phyloP scores from a whole-genome alignment of 2,329 filamentous ascomycete species.

The Fusarium coffeatum region DNA sequence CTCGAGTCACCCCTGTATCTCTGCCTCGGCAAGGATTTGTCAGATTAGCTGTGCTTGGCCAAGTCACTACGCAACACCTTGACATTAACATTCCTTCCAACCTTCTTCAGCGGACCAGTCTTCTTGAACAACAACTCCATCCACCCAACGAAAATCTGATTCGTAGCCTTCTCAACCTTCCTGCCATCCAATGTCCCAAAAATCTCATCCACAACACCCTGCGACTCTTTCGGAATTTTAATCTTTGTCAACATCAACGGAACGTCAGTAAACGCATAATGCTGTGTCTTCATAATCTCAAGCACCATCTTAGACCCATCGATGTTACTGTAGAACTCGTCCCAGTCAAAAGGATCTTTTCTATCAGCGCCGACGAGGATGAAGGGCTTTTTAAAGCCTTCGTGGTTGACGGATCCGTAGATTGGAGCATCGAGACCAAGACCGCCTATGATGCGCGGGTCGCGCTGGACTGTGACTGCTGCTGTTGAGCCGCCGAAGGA shows the following conservation, averaged over 20 bases:
- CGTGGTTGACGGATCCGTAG: constrained; percentile 37
- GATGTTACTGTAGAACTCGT: constrained; percentile 16
- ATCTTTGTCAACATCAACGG: constrained; percentile 4
- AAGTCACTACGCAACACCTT: not conserved
- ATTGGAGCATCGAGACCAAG: constrained; percentile 28
- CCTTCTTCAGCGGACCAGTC: fast-evolving
- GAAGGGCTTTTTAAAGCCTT: constrained; percentile 37
- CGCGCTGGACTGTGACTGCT: constrained; percentile 47
- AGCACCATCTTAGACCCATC: constrained; percentile 23
- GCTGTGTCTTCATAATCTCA: not conserved
- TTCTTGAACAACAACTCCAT: not conserved
- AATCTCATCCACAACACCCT: not conserved
- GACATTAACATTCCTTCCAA: fast-evolving
- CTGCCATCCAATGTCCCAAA: constrained; percentile 16
- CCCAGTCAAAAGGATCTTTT: not conserved
- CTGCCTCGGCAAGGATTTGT: fast-evolving
- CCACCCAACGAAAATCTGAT: not conserved
- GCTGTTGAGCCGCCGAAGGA: constrained; percentile 34
- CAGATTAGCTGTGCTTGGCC: fast-evolving
- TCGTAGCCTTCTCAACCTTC: not conserved
- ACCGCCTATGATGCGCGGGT: constrained; percentile 51
- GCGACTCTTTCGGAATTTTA: not conserved
- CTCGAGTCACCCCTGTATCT: too few species aligned
- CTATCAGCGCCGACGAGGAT: not conserved
- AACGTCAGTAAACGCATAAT: constrained; percentile 23